Evolutionary conservation across 2,329 filamentous ascomycete species (phyloP).

Genomic region (Sphaerulina musiva): DNA sequence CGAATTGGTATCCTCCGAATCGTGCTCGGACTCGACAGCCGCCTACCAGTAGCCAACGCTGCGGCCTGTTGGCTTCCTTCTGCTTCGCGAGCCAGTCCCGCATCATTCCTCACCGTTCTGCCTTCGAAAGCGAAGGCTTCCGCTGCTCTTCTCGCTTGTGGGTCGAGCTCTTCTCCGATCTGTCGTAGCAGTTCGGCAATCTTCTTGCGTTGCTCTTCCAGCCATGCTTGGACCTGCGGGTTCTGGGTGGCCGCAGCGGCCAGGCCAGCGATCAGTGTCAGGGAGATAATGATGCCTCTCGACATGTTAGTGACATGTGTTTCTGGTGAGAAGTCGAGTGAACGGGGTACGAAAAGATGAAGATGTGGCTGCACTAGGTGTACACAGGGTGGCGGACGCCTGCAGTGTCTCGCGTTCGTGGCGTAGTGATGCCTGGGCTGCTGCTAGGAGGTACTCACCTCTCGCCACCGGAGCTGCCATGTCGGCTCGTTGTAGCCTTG

Average conservation of each 20-base stretch:
- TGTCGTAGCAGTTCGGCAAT: conserved; percentile 54
- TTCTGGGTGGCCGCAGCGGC: conserved; percentile 59
- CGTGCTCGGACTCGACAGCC: conserved; percentile 20
- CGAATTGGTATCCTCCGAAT: conserved; percentile 28
- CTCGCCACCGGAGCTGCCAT: conserved; percentile 14
- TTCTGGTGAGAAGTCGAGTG: neutral
- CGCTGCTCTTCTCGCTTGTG: conserved; percentile 35
- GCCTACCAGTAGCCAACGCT: conserved; percentile 33
- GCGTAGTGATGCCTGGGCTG: neutral
- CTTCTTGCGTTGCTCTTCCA: conserved; percentile 55
- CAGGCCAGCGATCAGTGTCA: conserved; percentile 56
- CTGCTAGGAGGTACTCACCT: conserved; percentile 5
- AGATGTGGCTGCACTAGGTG: conserved; percentile 5
- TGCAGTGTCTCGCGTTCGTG: conserved; percentile 6
- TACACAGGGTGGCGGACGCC: conserved; percentile 2
- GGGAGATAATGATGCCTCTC: conserved; percentile 57
- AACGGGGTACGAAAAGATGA: neutral
- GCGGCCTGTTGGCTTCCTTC: conserved; percentile 30
- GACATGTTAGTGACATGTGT: conserved; percentile 13
- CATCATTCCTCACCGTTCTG: conserved; percentile 29
- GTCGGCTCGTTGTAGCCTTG: neutral
- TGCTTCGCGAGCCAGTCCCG: conserved; percentile 27
- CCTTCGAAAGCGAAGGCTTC: conserved; percentile 36
- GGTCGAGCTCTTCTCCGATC: conserved; percentile 55
- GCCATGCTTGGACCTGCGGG: conserved; percentile 57